Evolutionary conservation across 2,329 filamentous ascomycete genomes (phyloP).

Genomic region (Lecanicillium sp.): DNA sequence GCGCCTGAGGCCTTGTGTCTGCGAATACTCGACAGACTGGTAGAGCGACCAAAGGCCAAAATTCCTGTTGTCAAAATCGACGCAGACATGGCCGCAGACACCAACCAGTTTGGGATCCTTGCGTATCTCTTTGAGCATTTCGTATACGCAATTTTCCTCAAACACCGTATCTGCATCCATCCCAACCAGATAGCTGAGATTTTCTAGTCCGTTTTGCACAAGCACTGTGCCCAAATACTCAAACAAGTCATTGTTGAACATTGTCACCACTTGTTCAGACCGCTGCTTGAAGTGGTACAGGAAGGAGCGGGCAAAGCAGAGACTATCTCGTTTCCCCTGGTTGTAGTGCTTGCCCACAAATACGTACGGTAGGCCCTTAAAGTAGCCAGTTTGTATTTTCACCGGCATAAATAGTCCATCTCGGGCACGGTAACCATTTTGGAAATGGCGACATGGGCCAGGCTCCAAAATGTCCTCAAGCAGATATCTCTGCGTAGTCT

Average conservation of each 20-base stretch:
- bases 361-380: conserved; percentile 37
- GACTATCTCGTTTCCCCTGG: conserved; percentile 41
- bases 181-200: conserved; percentile 34
- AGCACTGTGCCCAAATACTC: conserved; percentile 30
- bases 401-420: conserved; percentile 39
- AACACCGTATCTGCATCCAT: conserved; percentile 43
- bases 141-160: conserved; percentile 33
- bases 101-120: conserved; percentile 34
- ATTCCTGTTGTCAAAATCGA: conserved; percentile 33
- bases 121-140: conserved; percentile 35
- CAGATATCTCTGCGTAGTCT: conserved; percentile 40
- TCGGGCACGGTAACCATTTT: conserved; percentile 36
- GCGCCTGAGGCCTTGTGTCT: conserved; percentile 37
- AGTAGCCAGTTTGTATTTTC: conserved; percentile 33
- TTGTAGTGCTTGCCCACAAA: conserved; percentile 42
- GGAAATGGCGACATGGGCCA: conserved; percentile 24
- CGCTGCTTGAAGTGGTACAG: conserved; percentile 39
- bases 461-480: conserved; percentile 36
- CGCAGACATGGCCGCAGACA: conserved; percentile 40
- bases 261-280: conserved; percentile 31
- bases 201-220: conserved; percentile 27
- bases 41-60: conserved; percentile 39
- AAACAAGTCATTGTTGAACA: conserved; percentile 38
- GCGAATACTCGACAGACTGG: conserved; percentile 40
- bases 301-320: conserved; percentile 41